Evolutionary conservation across 495 filamentous ascomycete genomes (phyloP).

Genomic region (Neurospora pannonica): DNA sequence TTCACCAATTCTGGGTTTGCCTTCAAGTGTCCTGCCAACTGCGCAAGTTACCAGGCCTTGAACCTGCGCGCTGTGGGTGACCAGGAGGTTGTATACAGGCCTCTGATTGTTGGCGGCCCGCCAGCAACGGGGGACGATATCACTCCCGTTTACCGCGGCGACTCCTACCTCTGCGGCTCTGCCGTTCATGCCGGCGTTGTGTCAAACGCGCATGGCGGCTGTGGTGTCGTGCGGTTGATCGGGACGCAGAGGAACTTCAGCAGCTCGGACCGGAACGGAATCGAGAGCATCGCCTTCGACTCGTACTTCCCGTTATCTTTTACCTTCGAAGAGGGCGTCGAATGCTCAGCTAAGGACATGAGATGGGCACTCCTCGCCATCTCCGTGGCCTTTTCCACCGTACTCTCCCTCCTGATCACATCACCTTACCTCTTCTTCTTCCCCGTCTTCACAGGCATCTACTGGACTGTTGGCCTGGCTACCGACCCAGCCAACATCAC

Average conservation of each 20-base stretch:
- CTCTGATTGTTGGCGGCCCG: conserved; percentile 69
- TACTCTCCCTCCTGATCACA: conserved; percentile 60
- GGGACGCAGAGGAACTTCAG: conserved; percentile 5
- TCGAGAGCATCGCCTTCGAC: conserved; percentile 33
- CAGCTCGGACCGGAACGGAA: conserved; percentile 10
- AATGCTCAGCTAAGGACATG: conserved; percentile 53
- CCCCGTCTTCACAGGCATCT: conserved; percentile 60
- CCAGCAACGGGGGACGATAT: conserved; percentile 28
- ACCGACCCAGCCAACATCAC: conserved; percentile 61
- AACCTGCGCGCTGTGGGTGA: conserved; percentile 69
- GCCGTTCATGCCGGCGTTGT: conserved; percentile 47
- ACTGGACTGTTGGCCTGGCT: conserved; percentile 69
- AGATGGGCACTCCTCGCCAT: conserved; percentile 69
- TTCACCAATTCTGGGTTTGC: conserved; percentile 60
- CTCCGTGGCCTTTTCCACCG: conserved; percentile 54
- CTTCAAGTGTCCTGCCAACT: conserved; percentile 76
- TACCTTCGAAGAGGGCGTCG: conserved; percentile 43
- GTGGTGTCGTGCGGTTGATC: conserved; percentile 31
- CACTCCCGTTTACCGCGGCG: conserved; percentile 12
- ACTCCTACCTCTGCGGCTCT: conserved; percentile 74
- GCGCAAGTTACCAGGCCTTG: conserved; percentile 52
- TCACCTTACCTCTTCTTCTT: conserved; percentile 63
- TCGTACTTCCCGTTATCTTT: conserved; percentile 50
- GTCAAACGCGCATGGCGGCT: conserved; percentile 59
- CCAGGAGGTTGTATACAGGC: conserved; percentile 58